Evolutionary conservation across 108 stramenopile species (phyloP).

Genomic region (Epithemia pelagica): DNA sequence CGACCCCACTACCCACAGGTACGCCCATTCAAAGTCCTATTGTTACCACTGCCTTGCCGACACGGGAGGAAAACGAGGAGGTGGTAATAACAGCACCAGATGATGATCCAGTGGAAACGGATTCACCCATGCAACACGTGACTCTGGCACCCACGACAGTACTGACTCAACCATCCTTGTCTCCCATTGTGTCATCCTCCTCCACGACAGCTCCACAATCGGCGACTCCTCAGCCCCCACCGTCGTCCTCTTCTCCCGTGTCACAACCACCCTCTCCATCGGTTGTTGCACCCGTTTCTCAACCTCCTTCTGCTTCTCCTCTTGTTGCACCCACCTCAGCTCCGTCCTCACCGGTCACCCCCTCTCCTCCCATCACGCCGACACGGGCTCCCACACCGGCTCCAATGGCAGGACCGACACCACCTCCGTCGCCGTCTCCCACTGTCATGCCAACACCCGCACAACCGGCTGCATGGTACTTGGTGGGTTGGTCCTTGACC

Average conservation of each 20-base stretch:
- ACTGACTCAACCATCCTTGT: too few relatives aligned
- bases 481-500: background rate
- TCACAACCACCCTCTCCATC: background rate
- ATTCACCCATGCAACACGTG: too few relatives aligned
- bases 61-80: too few relatives aligned
- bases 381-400: too few relatives aligned
- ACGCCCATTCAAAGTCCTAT: background rate
- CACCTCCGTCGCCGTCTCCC: too few relatives aligned
- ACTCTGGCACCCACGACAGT: too few relatives aligned
- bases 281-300: background rate
- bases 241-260: background rate
- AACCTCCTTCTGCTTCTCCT: background rate
- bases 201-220: too few relatives aligned
- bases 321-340: background rate
- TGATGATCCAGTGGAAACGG: too few relatives aligned
- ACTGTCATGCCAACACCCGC: background rate
- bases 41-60: too few relatives aligned
- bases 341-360: background rate
- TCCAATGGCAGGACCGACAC: too few relatives aligned
- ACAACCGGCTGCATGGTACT: background rate
- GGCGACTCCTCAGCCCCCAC: background rate
- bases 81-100: too few relatives aligned
- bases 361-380: background rate
- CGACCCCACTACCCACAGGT: background rate
- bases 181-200: too few relatives aligned